Percentiles rank a stretch among this genome's conserved stretches.
phyloP scores from a whole-genome alignment of 192 early-diverging fungal genomes.

The Backusella luteola region DNA sequence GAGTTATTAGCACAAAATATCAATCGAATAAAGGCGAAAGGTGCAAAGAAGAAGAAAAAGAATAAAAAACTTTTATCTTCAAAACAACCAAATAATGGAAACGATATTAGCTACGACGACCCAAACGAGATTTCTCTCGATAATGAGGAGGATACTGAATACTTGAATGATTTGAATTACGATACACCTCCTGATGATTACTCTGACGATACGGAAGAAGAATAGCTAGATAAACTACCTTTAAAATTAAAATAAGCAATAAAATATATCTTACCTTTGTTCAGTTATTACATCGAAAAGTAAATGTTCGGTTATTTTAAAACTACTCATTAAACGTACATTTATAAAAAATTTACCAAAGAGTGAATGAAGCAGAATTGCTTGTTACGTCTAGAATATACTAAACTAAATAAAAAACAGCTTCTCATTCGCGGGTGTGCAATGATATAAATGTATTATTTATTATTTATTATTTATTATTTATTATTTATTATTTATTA shows the following conservation, averaged over 20 bases:
- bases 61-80: neutral
- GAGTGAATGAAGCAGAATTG: no score
- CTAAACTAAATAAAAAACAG: no score
- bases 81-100: neutral
- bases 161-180: neutral
- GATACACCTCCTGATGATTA: neutral
- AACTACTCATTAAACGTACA: no score
- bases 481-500: neutral
- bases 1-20: neutral
- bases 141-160: neutral
- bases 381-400: no score
- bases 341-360: no score
- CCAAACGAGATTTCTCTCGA: neutral
- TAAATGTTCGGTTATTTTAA: no score
- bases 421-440: no score
- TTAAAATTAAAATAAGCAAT: no score
- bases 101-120: neutral
- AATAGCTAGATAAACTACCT: neutral
- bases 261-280: no score
- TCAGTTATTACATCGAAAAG: no score
- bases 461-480: neutral
- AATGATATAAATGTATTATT: neutral
- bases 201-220: neutral
- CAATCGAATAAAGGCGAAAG: neutral
- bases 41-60: neutral